These are phyloP conservation scores for Dryas octopetala DNA, from an alignment of 306 rosid genomes.

Conservation along the genomic window DNA sequence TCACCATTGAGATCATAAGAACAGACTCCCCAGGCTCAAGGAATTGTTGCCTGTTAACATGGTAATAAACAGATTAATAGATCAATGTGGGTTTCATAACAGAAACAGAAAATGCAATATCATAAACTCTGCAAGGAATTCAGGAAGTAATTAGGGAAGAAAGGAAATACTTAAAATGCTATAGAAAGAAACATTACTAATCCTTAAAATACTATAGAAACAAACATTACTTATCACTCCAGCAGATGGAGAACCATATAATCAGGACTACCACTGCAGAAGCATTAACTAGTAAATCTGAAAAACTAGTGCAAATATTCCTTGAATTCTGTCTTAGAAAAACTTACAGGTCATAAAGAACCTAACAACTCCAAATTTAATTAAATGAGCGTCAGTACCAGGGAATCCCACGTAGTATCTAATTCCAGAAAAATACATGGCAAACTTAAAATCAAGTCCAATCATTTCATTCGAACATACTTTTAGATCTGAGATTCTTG, in stretches of 20 bases:
- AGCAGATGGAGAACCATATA: no score
- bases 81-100: not conserved
- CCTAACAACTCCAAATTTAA: no score
- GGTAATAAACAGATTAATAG: conserved; percentile 7
- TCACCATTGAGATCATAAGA: conserved; percentile 95
- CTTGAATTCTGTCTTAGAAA: no score
- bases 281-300: no score
- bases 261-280: no score
- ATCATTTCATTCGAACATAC: conserved; percentile 3
- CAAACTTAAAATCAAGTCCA: conserved; percentile 3
- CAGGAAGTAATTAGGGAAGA: not conserved
- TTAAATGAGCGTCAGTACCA: no score
- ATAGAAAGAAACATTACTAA: not conserved
- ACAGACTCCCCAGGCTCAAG: conserved; percentile 97
- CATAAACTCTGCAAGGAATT: not conserved
- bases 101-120: not conserved
- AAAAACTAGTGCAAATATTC: no score
- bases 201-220: no score
- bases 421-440: no score
- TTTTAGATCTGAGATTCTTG: conserved; percentile 5
- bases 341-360: no score
- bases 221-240: no score
- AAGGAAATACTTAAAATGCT: conserved; percentile 3
- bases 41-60: conserved; percentile 76
- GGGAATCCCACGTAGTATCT: no score